A percentile compares a stretch with the other conserved stretches of the same genome.
phyloP scores from a whole-genome alignment of 2,329 filamentous ascomycete species.

The Colletotrichum australisinense region DNA sequence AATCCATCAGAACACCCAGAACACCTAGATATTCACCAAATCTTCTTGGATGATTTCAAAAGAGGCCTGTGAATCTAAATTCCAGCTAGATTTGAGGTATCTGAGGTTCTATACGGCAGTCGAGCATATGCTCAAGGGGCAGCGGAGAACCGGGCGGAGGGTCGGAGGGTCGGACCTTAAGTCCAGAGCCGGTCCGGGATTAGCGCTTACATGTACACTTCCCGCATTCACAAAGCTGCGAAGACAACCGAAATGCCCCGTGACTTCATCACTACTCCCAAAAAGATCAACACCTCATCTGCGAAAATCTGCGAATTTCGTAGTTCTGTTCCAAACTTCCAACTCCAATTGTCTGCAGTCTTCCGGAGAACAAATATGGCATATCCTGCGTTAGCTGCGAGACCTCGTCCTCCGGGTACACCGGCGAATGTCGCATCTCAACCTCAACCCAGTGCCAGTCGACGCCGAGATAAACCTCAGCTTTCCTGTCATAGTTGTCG shows the following conservation, averaged over 20 bases:
- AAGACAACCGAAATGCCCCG: too few species aligned
- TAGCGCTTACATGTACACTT: conserved; percentile 10
- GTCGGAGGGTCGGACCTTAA: conserved; percentile 13
- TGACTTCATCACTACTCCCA: not conserved
- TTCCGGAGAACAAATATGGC: not conserved
- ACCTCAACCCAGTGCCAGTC: conserved; percentile 29
- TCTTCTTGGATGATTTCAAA: too few species aligned
- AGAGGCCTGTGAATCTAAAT: too few species aligned
- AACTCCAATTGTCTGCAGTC: not conserved
- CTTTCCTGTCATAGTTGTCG: conserved; percentile 49
- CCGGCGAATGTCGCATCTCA: not conserved
- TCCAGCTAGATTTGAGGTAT: too few species aligned
- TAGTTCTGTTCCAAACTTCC: fast-evolving
- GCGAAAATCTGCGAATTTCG: too few species aligned
- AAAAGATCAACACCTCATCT: too few species aligned
- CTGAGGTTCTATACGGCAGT: too few species aligned
- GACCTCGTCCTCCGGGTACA: too few species aligned
- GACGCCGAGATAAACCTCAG: conserved; percentile 47
- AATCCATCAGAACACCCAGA: not conserved
- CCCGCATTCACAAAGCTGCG: not conserved
- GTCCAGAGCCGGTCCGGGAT: not conserved
- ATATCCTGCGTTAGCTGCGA: not conserved
- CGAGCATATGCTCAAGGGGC: too few species aligned
- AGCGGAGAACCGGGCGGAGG: not conserved
- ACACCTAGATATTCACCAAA: not conserved